Conservation (phyloP, 805 yeast species). For the Candida boidinii region DNA sequence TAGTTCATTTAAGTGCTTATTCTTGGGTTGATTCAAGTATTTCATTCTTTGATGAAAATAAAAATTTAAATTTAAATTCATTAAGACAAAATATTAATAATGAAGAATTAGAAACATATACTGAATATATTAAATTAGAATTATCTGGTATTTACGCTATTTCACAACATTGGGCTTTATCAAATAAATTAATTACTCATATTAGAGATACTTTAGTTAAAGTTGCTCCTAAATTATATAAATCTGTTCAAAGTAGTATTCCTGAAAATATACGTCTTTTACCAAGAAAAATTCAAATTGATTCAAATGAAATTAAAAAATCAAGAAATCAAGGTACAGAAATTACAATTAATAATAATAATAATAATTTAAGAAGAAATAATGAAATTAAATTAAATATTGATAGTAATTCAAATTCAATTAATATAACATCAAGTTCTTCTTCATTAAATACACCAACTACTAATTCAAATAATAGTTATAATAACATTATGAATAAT, state of each 20-base stretch:
- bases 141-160: slow-evolving; percentile 40
- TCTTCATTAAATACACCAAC: too few relatives aligned
- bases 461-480: too few relatives aligned
- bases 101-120: slow-evolving; percentile 33
- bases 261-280: slow-evolving; percentile 10
- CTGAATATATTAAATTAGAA: slow-evolving; percentile 41
- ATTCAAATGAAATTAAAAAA: neutral
- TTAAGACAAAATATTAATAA: slow-evolving; percentile 17
- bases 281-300: neutral
- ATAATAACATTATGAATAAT: too few relatives aligned
- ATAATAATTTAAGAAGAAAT: too few relatives aligned
- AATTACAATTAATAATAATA: too few relatives aligned
- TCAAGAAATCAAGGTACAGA: too few relatives aligned
- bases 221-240: slow-evolving; percentile 33
- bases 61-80: slow-evolving; percentile 7
- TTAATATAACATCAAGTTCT: too few relatives aligned
- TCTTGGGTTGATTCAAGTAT: slow-evolving; percentile 40
- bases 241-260: slow-evolving; percentile 27
- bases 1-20: slow-evolving; percentile 45
- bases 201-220: slow-evolving; percentile 35
- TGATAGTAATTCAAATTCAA: too few relatives aligned
- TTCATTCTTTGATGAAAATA: slow-evolving; percentile 7
- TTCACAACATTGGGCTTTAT: slow-evolving; percentile 42
- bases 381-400: too few relatives aligned
- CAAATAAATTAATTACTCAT: slow-evolving; percentile 37